These are phyloP conservation scores for Eucalyptus albens DNA, from an alignment of 345 rosid genomes.

Conservation along the genomic window DNA sequence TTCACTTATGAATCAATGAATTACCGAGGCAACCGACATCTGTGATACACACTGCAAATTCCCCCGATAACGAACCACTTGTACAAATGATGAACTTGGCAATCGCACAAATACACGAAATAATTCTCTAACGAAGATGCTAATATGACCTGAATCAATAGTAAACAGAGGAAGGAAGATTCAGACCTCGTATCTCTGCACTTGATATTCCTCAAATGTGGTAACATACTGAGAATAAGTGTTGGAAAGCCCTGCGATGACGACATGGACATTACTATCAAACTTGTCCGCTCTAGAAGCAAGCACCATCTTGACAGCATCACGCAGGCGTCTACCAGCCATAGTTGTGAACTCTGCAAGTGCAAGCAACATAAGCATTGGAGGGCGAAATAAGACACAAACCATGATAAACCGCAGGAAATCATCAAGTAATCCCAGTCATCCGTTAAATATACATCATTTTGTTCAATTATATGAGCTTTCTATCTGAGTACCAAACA, in stretches of 20 bases:
- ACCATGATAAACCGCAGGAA: background rate
- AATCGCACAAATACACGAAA: background rate
- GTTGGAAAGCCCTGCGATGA: conserved; percentile 62
- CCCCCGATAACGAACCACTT: background rate
- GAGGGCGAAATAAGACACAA: background rate
- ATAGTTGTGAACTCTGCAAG: conserved; percentile 60
- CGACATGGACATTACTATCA: conserved; percentile 28
- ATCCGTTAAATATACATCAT: background rate
- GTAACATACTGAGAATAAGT: conserved; percentile 62
- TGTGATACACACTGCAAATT: background rate
- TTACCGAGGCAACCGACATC: background rate
- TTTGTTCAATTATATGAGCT: background rate
- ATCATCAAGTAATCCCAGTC: background rate
- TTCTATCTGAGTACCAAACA: background rate
- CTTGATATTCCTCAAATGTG: conserved; percentile 57
- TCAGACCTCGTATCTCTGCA: conserved; percentile 67
- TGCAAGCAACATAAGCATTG: background rate
- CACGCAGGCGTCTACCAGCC: conserved; percentile 76
- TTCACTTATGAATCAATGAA: background rate
- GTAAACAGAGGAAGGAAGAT: background rate
- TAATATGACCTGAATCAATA: background rate
- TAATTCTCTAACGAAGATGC: background rate
- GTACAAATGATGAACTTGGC: background rate
- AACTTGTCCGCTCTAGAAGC: conserved; percentile 16
- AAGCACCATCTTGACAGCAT: conserved; percentile 42